Conservation (phyloP, 1,284 basidiomycete genomes). For the Pascua sp. region DNA sequence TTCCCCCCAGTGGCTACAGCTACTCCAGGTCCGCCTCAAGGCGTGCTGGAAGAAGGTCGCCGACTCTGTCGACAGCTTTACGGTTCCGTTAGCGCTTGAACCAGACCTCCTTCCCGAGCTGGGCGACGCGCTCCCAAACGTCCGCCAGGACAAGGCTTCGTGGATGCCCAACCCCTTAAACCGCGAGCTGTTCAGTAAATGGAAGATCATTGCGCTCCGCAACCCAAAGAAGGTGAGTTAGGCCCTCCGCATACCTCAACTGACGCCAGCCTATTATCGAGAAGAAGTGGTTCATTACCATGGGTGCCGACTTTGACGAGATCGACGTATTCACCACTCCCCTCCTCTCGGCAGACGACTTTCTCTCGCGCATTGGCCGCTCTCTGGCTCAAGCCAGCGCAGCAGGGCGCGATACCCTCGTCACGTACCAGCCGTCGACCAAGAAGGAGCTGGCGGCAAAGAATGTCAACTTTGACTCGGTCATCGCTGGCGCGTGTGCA, state of each 20-base stretch:
- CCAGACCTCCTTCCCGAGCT: too few species aligned
- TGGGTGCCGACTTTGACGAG: slow-evolving; percentile 37
- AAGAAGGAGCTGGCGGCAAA: slow-evolving; percentile 20
- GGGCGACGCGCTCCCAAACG: too few species aligned
- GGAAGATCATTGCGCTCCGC: slow-evolving; percentile 31
- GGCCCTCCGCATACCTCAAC: rapidly evolving
- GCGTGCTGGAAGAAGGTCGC: slow-evolving; percentile 39
- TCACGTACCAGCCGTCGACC: slow-evolving; percentile 25
- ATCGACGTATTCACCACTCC: slow-evolving; percentile 26
- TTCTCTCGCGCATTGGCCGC: slow-evolving; percentile 18
- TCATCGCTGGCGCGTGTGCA: slow-evolving; percentile 20
- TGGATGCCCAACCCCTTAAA: slow-evolving; percentile 31
- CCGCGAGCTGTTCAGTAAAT: slow-evolving; percentile 28
- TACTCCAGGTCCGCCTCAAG: slow-evolving; percentile 18
- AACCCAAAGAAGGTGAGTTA: slow-evolving; percentile 8
- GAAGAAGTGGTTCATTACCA: slow-evolving; percentile 29
- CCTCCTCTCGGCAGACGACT: slow-evolving; percentile 16
- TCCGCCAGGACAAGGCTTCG: not conserved
- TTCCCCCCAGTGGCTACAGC: slow-evolving; percentile 27
- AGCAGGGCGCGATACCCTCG: slow-evolving; percentile 14
- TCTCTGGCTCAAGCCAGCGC: slow-evolving; percentile 17
- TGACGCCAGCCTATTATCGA: slow-evolving; percentile 19
- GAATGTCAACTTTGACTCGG: slow-evolving; percentile 18
- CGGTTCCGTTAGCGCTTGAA: slow-evolving; percentile 17
- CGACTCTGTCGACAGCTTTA: slow-evolving; percentile 38